Evolutionary conservation across 345 rosid species (phyloP), one percentile per base, ranked within the genome.

Genomic region (Citrus reticulata): DNA sequence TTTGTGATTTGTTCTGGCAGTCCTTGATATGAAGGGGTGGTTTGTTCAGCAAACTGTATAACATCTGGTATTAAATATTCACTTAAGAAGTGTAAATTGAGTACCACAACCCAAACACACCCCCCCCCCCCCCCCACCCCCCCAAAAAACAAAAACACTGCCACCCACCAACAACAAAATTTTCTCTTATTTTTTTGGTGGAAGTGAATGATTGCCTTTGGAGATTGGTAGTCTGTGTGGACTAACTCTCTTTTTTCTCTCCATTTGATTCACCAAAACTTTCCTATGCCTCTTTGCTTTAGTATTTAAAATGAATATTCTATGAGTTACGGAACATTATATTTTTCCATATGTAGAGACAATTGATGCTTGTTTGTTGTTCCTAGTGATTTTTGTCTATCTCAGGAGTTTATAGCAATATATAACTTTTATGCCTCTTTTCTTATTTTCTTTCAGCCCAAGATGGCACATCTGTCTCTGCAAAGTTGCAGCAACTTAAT

Each of bases 401-500:
- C 58, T 14, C 61, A n/a, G 70, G 78, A 73, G 55, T 49, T 54
- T 10, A 14, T 30, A n/a, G 61, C 55, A 30, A 49, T 74, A 58
- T 76, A 75, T 29, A 39, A 67, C 72, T 68, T 55, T 42, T 71
- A 22, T 54, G 6, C 58, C 2, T 55, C 61, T 79, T 61, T 22
- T 69, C 24, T 61, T 72, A 29, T 81, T 75, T 39, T 16, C 19
- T 83, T 87, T 74, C 93, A 97, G 98, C 74, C 65, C 93, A 88
- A 83, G 97, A 90, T 70, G 86, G 87, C 62, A 78, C 83, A 17
- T 82, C 91, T 6, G 89, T 85, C 42, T 78, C 91, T 35, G 90
- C 88, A 20, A 86, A 90, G 68, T 67, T 92, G 81, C 91, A 87
- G 83, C 89, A 87, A 78, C 82, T 90, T 80, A 88, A 78, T 76